phyloP scores from a whole-genome alignment of 805 yeast genomes.

The Debaryomyces castellii region DNA sequence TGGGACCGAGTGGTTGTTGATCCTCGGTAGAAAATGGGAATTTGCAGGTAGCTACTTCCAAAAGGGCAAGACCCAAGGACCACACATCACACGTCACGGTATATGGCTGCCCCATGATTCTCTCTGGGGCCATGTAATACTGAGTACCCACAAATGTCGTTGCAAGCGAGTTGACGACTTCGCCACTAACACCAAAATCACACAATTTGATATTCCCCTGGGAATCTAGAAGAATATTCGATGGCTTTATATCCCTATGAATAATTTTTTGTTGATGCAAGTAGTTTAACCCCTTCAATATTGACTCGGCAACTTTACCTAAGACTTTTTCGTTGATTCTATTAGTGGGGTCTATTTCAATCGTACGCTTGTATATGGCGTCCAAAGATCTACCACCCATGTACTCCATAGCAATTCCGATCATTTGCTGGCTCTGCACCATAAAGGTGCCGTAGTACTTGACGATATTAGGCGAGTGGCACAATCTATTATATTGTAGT shows the following conservation, averaged over 20 bases:
- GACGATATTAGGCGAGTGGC: constrained; percentile 82
- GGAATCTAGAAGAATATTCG: constrained; percentile 76
- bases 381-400: constrained; percentile 94
- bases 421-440: constrained; percentile 71
- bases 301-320: constrained; percentile 87
- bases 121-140: constrained; percentile 97
- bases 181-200: constrained; percentile 98
- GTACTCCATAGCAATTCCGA: constrained; percentile 94
- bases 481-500: constrained; percentile 80
- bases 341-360: constrained; percentile 63
- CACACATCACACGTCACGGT: constrained; percentile 95
- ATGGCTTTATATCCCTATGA: constrained; percentile 96
- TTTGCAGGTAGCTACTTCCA: constrained; percentile 91
- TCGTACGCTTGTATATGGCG: constrained; percentile 80
- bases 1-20: constrained; percentile 54
- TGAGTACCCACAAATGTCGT: constrained; percentile 97
- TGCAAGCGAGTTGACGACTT: constrained; percentile 91
- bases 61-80: constrained; percentile 79
- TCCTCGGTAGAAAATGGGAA: constrained; percentile 63
- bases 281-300: constrained; percentile 80
- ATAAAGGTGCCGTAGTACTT: constrained; percentile 90
- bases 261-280: constrained; percentile 84
- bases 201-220: constrained; percentile 87
- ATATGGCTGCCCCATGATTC: constrained; percentile 93
- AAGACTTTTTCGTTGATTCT: constrained; percentile 90